phyloP scores from a whole-genome alignment of 2,329 filamentous ascomycete species.

The Aspergillus oerlinghausenensis region DNA sequence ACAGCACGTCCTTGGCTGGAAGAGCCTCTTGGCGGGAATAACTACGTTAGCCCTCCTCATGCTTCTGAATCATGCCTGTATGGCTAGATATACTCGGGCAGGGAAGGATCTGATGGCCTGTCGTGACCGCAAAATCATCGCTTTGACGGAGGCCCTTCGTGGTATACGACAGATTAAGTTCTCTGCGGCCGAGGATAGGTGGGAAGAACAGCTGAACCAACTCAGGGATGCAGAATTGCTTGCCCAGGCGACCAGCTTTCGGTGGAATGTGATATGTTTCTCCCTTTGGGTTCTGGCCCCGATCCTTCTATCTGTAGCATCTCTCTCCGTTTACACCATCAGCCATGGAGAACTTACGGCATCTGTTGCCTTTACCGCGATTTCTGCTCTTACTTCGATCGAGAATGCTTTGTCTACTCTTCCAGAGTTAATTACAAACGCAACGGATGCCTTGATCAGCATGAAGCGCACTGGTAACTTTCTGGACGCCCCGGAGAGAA shows the following conservation, averaged over 20 bases:
- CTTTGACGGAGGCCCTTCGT: slow-evolving; percentile 69
- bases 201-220: slow-evolving; percentile 63
- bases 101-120: slow-evolving; percentile 70
- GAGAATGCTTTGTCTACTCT: slow-evolving; percentile 67
- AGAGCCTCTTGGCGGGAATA: slow-evolving; percentile 61
- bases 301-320: slow-evolving; percentile 66
- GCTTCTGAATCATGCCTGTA: slow-evolving; percentile 63
- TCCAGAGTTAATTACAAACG: slow-evolving; percentile 67
- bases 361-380: slow-evolving; percentile 73
- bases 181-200: slow-evolving; percentile 67
- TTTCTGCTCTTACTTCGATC: slow-evolving; percentile 66
- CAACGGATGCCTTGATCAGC: slow-evolving; percentile 70
- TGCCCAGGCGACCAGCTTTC: not conserved
- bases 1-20: slow-evolving; percentile 64
- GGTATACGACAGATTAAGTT: slow-evolving; percentile 82
- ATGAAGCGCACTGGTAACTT: slow-evolving; percentile 68
- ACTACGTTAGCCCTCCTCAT: slow-evolving; percentile 58
- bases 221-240: slow-evolving; percentile 44
- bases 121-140: slow-evolving; percentile 66
- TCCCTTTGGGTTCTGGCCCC: slow-evolving; percentile 68
- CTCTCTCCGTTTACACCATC: slow-evolving; percentile 63
- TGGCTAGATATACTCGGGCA: slow-evolving; percentile 58
- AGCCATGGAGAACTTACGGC: slow-evolving; percentile 61
- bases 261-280: slow-evolving; percentile 58
- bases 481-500: slow-evolving; percentile 62